Conservation (phyloP, 2,329 filamentous ascomycete genomes). For the Arthrobotrys pseudoclavata region DNA sequence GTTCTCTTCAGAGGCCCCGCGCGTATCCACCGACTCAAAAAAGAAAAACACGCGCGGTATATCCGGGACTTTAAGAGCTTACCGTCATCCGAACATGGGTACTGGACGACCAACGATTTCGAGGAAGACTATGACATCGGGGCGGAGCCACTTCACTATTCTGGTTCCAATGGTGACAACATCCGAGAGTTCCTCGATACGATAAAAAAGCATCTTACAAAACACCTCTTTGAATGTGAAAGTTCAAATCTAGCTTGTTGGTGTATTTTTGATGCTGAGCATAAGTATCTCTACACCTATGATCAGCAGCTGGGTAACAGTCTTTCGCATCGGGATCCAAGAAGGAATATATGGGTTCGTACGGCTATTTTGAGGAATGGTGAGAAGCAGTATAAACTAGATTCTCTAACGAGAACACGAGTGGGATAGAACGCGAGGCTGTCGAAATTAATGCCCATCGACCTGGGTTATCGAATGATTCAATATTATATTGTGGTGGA, state of each 20-base stretch:
- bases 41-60: not conserved
- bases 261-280: slow-evolving; percentile 35
- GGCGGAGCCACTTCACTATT: not conserved
- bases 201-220: not conserved
- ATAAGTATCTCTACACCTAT: slow-evolving; percentile 4
- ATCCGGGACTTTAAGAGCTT: not conserved
- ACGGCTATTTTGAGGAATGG: slow-evolving; percentile 26
- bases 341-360: slow-evolving; percentile 26
- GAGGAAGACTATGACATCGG: not conserved
- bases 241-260: slow-evolving; percentile 11
- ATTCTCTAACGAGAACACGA: no score
- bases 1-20: slow-evolving; percentile 13
- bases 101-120: not conserved
- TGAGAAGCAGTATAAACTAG: not conserved
- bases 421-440: no score
- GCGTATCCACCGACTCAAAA: slow-evolving; percentile 5
- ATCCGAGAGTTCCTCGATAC: slow-evolving; percentile 2
- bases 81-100: not conserved
- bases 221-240: slow-evolving; percentile 1
- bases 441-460: no score
- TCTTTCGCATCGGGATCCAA: slow-evolving; percentile 21
- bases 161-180: slow-evolving; percentile 20
- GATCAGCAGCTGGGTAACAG: not conserved
- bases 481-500: no score
- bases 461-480: no score